Evolutionary conservation across 768 basidiomycete genomes (phyloP), one percentile per base, ranked within the genome.

Genomic region (Auricularia sp.): DNA sequence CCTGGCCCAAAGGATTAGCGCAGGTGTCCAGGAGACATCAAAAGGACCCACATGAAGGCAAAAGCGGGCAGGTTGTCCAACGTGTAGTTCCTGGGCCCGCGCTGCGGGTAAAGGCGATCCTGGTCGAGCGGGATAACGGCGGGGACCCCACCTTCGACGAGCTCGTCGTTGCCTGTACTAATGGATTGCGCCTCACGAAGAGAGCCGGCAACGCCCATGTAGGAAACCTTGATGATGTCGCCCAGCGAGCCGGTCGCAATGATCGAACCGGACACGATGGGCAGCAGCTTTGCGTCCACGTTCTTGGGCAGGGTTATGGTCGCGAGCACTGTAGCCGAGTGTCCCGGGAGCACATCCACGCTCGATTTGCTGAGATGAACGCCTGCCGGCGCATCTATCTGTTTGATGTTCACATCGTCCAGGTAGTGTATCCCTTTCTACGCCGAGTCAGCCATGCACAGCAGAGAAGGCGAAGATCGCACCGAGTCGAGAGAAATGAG

Each of bases 191-290:
- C 78, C 65, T 83, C 74, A 68, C 77, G 79, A 66, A 84, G 73
- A 21, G 75, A 66, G 0, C 73, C 77, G 0, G 73, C 75, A 11
- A 80, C 63, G 10, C 83, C 83, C 29, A 84, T 70, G 69, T 83
- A 85, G 3, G 80, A 76, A 24, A 80, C 77, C 37, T 80, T 76
- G 62, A 75, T 71, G 39, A 7, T 42, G 39, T 42, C 54, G 64
- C 81, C 79, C 14, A 56, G 62, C 51, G 33, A 63, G 39, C 39
- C 39, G 4, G 66, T 63, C 39, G 76, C 67, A 64, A 76, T 66
- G 68, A 88, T 82, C 76, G 79, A 85, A 6, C 85, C 86, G 36
- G 83, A 84, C 74, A 81, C 86, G 65, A 85, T 77, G 21, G 85
- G 85, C 73, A 83, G 80, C 2, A 79, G 75, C 36, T 77, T 68